Conservation (phyloP, 2,329 filamentous ascomycete species). For the Scytalidium sp. region DNA sequence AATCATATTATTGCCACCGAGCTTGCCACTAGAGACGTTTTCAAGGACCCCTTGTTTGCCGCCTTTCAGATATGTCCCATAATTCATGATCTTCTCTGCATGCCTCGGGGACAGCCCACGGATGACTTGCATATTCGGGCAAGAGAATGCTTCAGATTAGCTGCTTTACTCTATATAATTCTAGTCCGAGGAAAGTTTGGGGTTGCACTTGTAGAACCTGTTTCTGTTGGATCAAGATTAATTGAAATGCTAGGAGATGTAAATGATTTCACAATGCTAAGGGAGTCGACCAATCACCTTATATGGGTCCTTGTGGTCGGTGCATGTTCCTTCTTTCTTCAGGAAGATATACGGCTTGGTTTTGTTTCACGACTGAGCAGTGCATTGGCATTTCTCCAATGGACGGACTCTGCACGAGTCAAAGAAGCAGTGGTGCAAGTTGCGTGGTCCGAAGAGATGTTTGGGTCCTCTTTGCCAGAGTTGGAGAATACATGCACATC, state of each 20-base stretch:
- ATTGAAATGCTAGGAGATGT: not conserved
- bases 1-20: not conserved
- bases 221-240: not conserved
- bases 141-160: not conserved
- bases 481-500: constrained; percentile 6
- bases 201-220: not conserved
- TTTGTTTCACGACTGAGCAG: not conserved
- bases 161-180: not conserved
- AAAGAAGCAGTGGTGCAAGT: not conserved
- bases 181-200: not conserved
- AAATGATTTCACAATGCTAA: not conserved
- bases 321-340: not conserved
- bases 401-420: not conserved
- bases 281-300: not conserved
- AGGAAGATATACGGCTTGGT: not conserved
- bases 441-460: not conserved
- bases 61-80: not conserved
- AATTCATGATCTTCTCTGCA: not conserved
- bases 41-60: not conserved
- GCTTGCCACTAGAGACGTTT: not conserved
- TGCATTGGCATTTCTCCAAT: not conserved
- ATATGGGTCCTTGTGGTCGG: not conserved
- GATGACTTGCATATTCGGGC: not conserved
- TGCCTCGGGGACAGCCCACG: not conserved
- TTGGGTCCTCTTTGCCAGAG: not conserved